These are phyloP conservation scores for Centrapalus pauciflorus DNA, from an alignment of 129 eudicot species.

Conservation along the genomic window DNA sequence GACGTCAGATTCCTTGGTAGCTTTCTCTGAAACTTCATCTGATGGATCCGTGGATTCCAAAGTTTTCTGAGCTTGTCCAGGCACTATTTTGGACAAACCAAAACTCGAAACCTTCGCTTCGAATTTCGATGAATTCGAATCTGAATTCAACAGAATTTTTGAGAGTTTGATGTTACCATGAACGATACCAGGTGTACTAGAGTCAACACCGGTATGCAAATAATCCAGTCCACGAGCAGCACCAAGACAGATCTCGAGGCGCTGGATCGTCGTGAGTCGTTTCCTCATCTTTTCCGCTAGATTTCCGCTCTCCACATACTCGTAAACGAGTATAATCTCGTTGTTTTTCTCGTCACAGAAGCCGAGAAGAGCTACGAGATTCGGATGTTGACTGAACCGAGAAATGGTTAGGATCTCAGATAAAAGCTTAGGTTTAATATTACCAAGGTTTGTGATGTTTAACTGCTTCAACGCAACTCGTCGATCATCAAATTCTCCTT, in stretches of 20 bases:
- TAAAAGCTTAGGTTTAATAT: constrained; percentile 18
- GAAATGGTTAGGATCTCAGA: constrained; percentile 25
- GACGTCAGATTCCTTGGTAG: constrained; percentile 21
- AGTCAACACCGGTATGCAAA: constrained; percentile 22
- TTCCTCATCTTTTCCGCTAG: constrained; percentile 30
- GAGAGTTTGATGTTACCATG: constrained; percentile 25
- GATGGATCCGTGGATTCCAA: background rate
- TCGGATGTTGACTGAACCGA: constrained; percentile 27
- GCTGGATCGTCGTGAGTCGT: constrained; percentile 27
- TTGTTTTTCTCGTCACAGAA: constrained; percentile 31
- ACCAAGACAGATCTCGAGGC: constrained; percentile 31
- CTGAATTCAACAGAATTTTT: constrained; percentile 22
- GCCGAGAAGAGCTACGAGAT: constrained; percentile 27
- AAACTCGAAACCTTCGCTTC: constrained; percentile 29
- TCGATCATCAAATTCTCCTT: constrained; percentile 24
- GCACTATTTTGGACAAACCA: constrained; percentile 27
- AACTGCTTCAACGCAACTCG: constrained; percentile 27
- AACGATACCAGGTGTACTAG: constrained; percentile 7
- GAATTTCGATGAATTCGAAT: constrained; percentile 14
- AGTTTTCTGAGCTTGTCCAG: constrained; percentile 21
- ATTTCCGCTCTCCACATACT: constrained; percentile 19
- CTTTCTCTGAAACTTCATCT: background rate
- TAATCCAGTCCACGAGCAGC: constrained; percentile 33
- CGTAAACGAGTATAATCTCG: constrained; percentile 27
- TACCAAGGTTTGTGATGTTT: constrained; percentile 29